Base-by-base conservation (phyloP, 129 eudicot species). In the Tanacetum coccineum region DNA sequence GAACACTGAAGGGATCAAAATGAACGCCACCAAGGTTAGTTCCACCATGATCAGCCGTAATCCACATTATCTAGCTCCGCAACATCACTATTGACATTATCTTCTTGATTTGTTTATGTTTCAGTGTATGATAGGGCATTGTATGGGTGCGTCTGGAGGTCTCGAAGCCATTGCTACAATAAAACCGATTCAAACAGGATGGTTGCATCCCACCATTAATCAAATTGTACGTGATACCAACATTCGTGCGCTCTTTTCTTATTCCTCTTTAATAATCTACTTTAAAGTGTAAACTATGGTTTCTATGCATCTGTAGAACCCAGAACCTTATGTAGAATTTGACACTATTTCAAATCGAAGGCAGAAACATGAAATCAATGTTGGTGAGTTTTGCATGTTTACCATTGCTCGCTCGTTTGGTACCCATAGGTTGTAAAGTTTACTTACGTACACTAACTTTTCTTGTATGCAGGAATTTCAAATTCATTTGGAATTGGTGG, bases 401-500 rank as follows among this genome's bases (percentile, higher is more conserved):
- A 15, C 3, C 1, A 9, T 53, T 52, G 15, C 25, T 4, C 3
- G 4, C 25, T 54, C 3, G 26, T 17, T 20, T 18, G 13, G 28
- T 8, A 18, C 19, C 59, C 30, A 19, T 54, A 1, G 3, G 9
- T 2, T 21, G 4, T 55, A 14, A 55, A 8, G 3, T 2, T 53
- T 3, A 17, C 11, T 14, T 5, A 3, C 7, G n/a, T n/a, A n/a
- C 5, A n/a, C 20, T 55, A 3, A 55, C 4, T 1, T 55, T 55
- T 13, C 21, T 9, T 20, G 3, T 21, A 55, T 55, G 32, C 36
- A 55, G 60, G 28, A 0, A 55, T 55, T 55, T 55, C 60, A 55
- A 55, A 55, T 55, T 55, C 60, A 55, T 55, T 55, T 21, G 60
- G 60, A 9, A n/a, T n/a, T n/a, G n/a, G n/a, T n/a, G n/a, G n/a